Evolutionary conservation across 257 asterid species (phyloP).

Genomic region (Solanum appendiculatum): DNA sequence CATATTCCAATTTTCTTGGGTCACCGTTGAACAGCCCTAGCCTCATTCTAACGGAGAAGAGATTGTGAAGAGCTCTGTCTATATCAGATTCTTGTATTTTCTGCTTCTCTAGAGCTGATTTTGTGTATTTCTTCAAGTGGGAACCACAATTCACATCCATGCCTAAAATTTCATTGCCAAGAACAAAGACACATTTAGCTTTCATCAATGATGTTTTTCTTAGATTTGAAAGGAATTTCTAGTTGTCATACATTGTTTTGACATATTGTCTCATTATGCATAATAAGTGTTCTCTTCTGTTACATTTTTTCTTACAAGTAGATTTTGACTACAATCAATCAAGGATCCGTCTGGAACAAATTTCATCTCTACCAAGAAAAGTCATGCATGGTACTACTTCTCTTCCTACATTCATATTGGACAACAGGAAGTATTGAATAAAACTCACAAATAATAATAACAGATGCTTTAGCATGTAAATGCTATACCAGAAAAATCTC

Average conservation of each 20-base stretch:
- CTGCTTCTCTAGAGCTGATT: slow-evolving; percentile 35
- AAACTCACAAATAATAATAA: not conserved
- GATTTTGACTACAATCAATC: not conserved
- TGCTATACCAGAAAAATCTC: not conserved
- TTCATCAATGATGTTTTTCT: not conserved
- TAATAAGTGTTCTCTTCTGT: not conserved
- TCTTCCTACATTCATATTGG: not conserved
- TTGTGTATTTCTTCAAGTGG: slow-evolving; percentile 29
- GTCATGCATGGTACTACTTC: not conserved
- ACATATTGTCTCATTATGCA: not conserved
- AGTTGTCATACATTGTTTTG: not conserved
- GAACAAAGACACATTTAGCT: not conserved
- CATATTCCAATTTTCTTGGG: slow-evolving; percentile 27
- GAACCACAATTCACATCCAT: slow-evolving; percentile 65
- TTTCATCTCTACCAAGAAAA: not conserved
- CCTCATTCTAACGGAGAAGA: slow-evolving; percentile 54
- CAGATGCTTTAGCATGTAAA: not conserved
- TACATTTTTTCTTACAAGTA: not conserved
- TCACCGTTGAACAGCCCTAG: slow-evolving; percentile 55
- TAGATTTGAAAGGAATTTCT: not conserved
- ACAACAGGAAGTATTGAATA: not conserved
- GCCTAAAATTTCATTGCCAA: slow-evolving; percentile 22
- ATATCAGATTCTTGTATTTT: slow-evolving; percentile 33
- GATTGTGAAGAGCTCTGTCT: slow-evolving; percentile 59
- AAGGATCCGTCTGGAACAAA: not conserved